Base-by-base conservation (phyloP, 2,329 filamentous ascomycete species). In the Diaporthe capsici region DNA sequence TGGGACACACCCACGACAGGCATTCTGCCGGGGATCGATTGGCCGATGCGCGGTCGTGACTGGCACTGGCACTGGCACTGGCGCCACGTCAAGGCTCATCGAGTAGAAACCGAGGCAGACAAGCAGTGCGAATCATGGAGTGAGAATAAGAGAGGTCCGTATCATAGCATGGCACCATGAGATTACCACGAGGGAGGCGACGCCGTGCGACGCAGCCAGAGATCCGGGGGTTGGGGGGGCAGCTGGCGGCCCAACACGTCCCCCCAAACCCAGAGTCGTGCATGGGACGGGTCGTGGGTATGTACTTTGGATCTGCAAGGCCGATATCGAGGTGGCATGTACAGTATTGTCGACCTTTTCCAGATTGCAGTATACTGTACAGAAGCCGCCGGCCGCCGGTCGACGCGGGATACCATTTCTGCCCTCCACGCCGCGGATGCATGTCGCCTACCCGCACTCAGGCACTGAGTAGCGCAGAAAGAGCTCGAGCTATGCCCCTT, bases 61-160 rank as follows among this genome's bases (percentile, higher is more conserved):
- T 44, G 34, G 34, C 34, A 34, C 72, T 44, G 34, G 34, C 34
- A 34, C 72, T 44, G 55, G 80, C 80, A 83, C 80, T 83, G 81
- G 83, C 82, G 83, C 84, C 84, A 86, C 84, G 84, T 85, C 82
- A 83, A 77, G 55, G 63, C 39, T 39, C 49, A 70, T 75, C 70
- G 51, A 60, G 39, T 34, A 61, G 77, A 79, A 79, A 76, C 70
- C 73, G 67, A 72, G 77, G 78, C 75, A 72, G 65, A 75, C 76
- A 78, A 78, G 77, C 76, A 76, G 73, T 77, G 75, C 77, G 74
- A 75, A 76, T 72, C 75, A 75, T 60, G 63, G n/a, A 31, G n/a
- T 28, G 37, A 15, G 34, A 37, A 73, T 22, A 28, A 73, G 47
- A 74, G 55, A 76, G 57, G 60, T 49, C 25, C 44, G 58, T 72